phyloP scores from a whole-genome alignment of 1,139 yeast genomes.

The Chernovozyma aurita region DNA sequence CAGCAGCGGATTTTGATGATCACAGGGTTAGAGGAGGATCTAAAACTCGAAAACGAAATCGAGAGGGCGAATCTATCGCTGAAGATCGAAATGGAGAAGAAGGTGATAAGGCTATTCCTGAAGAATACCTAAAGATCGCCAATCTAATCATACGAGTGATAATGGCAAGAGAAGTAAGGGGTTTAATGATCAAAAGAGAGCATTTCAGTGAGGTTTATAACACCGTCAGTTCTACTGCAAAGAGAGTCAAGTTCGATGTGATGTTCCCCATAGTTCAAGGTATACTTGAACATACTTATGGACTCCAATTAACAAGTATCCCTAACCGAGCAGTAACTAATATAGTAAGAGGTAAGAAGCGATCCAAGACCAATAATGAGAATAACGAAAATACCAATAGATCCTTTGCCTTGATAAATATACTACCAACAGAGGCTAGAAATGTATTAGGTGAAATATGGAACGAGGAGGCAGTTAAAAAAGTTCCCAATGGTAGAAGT shows the following conservation, averaged over 20 bases:
- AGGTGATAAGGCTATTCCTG: not conserved
- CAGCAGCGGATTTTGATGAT: not conserved
- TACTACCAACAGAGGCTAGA: conserved; percentile 18
- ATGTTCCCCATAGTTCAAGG: conserved; percentile 15
- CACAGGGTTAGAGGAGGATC: not conserved
- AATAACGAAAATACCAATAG: not conserved
- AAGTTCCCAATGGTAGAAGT: conserved; percentile 11
- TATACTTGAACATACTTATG: conserved; percentile 26
- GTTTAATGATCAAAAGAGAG: conserved; percentile 24
- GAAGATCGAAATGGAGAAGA: not conserved
- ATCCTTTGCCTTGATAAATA: conserved; percentile 17
- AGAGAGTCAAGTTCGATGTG: conserved; percentile 14
- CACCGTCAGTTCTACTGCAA: conserved; percentile 8
- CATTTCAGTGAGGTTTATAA: conserved; percentile 16
- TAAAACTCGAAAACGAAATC: not conserved
- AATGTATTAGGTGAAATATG: conserved; percentile 20
- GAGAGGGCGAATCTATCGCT: not conserved
- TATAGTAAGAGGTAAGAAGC: conserved; percentile 7
- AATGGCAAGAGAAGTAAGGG: conserved; percentile 21
- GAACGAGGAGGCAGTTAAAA: conserved; percentile 10
- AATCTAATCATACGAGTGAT: conserved; percentile 18
- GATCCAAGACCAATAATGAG: not conserved
- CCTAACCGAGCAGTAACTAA: conserved; percentile 10
- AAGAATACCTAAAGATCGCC: conserved; percentile 5
- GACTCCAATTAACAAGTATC: conserved; percentile 23